Evolutionary conservation across 2,329 filamentous ascomycete species (phyloP).

Genomic region (Fusarium sp.): DNA sequence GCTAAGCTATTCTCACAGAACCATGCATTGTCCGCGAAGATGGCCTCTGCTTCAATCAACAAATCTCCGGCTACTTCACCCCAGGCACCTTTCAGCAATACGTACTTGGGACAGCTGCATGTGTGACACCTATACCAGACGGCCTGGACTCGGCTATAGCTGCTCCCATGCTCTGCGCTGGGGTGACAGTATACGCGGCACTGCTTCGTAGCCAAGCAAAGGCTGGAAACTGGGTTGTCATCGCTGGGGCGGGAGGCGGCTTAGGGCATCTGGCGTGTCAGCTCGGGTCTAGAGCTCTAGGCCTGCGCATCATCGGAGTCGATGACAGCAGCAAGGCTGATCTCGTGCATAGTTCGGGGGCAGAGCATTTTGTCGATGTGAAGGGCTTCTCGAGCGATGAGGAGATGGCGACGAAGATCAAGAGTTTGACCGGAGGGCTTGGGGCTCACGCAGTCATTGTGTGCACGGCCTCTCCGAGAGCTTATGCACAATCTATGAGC

Average conservation of each 20-base stretch:
- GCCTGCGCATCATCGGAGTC: rapidly evolving
- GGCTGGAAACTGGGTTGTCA: not conserved
- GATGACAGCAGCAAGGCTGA: not conserved
- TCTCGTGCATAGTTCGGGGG: rapidly evolving
- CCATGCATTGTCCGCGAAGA: not conserved
- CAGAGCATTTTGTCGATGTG: not conserved
- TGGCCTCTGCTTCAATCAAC: not conserved
- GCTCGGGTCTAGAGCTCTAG: not conserved
- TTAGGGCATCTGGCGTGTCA: not conserved
- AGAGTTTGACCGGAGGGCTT: rapidly evolving
- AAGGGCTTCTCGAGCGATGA: not conserved
- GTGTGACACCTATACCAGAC: not conserved
- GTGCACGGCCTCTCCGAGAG: rapidly evolving
- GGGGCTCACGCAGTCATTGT: not conserved
- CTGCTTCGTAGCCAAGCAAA: not conserved
- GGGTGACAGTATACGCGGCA: not conserved
- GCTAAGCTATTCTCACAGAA: not conserved
- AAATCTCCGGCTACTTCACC: not conserved
- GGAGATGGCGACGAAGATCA: not conserved
- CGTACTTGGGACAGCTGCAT: not conserved
- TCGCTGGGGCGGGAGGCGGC: not conserved
- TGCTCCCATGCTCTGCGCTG: not conserved
- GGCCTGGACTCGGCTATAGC: not conserved
- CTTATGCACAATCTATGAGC: not conserved
- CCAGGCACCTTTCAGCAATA: not conserved